Percentiles rank a stretch among this genome's conserved stretches.
phyloP scores from a whole-genome alignment of 108 stramenopile species.

The Aurantiochytrium sp. region DNA sequence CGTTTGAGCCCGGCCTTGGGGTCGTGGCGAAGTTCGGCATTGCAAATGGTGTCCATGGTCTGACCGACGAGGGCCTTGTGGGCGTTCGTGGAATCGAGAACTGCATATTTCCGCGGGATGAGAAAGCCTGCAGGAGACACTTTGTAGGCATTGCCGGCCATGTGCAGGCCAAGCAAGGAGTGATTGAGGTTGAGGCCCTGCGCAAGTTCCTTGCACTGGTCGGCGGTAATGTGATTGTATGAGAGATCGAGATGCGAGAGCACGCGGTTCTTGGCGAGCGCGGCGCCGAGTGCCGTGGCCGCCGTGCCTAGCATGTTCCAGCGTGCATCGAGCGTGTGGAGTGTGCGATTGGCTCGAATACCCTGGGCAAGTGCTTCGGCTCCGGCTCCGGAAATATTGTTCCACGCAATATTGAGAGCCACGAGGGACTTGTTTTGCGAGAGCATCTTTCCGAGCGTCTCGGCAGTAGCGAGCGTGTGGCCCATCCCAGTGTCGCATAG shows the following conservation, averaged over 20 bases:
- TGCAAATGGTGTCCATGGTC: neutral
- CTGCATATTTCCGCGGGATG: neutral
- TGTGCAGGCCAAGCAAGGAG: neutral
- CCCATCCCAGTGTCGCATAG: neutral
- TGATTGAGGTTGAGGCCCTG: neutral
- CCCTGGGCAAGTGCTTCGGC: neutral
- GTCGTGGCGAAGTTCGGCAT: neutral
- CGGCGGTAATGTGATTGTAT: neutral
- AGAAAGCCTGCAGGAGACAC: neutral
- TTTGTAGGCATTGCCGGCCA: constrained; percentile 8
- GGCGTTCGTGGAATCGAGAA: neutral
- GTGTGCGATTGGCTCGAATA: neutral
- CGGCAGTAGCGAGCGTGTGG: neutral
- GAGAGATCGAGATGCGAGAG: neutral
- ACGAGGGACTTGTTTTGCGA: neutral
- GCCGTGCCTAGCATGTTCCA: constrained; percentile 3
- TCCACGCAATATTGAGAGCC: neutral
- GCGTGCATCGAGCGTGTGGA: neutral
- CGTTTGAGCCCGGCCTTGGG: neutral
- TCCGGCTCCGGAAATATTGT: neutral
- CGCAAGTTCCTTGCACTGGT: neutral
- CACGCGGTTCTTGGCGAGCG: neutral
- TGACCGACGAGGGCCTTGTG: neutral
- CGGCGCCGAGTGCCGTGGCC: neutral
- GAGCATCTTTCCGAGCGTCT: neutral